Evolutionary conservation across 2,329 filamentous ascomycete species (phyloP), one percentile per base, ranked within the genome.

Genomic region (Talaromyces islandicus): DNA sequence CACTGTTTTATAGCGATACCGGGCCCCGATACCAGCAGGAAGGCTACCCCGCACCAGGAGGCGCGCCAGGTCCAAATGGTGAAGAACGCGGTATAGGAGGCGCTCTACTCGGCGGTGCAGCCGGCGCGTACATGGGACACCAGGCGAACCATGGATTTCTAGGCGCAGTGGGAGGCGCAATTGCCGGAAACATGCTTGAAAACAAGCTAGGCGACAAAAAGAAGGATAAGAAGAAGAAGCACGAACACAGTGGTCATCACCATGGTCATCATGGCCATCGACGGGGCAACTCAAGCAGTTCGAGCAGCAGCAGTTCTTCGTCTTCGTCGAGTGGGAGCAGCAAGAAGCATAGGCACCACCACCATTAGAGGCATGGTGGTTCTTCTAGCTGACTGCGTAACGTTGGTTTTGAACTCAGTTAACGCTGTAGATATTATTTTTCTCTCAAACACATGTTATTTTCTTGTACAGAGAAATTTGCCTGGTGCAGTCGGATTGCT

Each of bases 1-100:
- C 48, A 27, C 25, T 52, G 48, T 46, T 46, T 7, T 38, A 24
- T 14, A 55, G 35, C 65, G 60, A 57, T 61, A 32, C 66, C 65
- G 52, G 54, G 57, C 58, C 58, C 63, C n/a, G 21, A 19, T 19
- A 48, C 41, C 55, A 61, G 57, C 54, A 60, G 29, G 7, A 54
- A 21, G 51, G 17, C 17, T 11, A 10, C 10, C 24, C 29, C 11
- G 29, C 60, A 11, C 62, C 57, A 24, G 48, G 60, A 24, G 48
- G 60, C 11, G 60, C 59, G 1, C 32, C n/a, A 25, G 63, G 62
- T 27, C 66, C 66, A 2, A 64, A 76, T 60, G 78, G 77, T 54
- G 81, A 78, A 54, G 84, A 86, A 62, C 80, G 84, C 59, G 84
- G 83, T 41, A 73, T 86, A 5, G 79, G 82, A 66, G 82, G 84